Percentiles rank a stretch among this genome's conserved stretches.
phyloP scores from a whole-genome alignment of 192 early-diverging fungal genomes.

The Backusella mclennaniae region DNA sequence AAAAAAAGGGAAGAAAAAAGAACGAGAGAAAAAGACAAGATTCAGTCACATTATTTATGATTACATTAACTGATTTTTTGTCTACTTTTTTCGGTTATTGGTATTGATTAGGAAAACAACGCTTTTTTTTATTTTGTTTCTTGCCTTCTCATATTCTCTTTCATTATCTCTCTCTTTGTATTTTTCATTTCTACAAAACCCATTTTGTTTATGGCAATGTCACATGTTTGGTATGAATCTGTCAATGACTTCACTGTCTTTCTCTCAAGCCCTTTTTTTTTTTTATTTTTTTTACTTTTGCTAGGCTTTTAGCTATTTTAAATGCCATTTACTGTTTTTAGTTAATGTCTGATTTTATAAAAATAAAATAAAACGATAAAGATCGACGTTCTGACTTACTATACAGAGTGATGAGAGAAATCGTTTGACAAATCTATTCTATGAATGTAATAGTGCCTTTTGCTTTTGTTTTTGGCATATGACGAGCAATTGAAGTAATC shows the following conservation, averaged over 20 bases:
- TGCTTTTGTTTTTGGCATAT: neutral
- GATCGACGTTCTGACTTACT: neutral
- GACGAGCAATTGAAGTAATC: slow-evolving; percentile 4
- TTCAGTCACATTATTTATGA: slow-evolving; percentile 3
- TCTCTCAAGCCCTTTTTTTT: neutral
- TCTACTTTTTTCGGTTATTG: neutral
- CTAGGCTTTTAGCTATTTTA: neutral
- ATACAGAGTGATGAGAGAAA: neutral
- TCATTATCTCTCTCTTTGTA: neutral
- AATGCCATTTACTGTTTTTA: neutral
- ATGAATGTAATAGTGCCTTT: neutral
- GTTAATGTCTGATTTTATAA: neutral
- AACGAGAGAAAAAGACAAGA: neutral
- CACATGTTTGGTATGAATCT: neutral
- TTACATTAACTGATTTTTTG: neutral
- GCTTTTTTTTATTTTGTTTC: neutral
- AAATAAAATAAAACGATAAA: neutral
- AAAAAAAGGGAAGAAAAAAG: neutral
- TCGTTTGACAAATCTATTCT: slow-evolving; percentile 1
- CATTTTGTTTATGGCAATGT: neutral
- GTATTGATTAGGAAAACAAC: neutral
- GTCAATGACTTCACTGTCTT: neutral
- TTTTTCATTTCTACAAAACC: neutral
- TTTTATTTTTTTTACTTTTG: neutral
- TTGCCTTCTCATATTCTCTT: neutral